phyloP scores from a whole-genome alignment of 495 filamentous ascomycete species.

The Penicillium pancosmium region DNA sequence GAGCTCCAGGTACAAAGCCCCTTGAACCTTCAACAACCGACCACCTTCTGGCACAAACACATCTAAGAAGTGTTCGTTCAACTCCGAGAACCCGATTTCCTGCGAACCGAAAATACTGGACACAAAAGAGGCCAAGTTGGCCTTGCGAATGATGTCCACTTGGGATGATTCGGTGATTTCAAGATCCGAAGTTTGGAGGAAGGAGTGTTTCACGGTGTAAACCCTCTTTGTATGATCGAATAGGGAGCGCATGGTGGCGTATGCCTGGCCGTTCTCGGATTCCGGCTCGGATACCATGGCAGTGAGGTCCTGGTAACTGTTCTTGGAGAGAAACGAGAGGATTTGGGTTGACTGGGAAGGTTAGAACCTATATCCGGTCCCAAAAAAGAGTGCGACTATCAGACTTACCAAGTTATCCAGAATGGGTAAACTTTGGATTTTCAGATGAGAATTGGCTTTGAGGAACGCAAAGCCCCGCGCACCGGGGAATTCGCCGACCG shows the following conservation, averaged over 20 bases:
- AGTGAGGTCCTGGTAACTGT: constrained; percentile 71
- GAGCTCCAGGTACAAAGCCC: constrained; percentile 74
- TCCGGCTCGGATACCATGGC: constrained; percentile 71
- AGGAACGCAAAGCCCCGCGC: constrained; percentile 46
- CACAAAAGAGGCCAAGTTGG: constrained; percentile 85
- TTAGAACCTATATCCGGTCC: neutral
- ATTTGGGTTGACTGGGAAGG: constrained; percentile 67
- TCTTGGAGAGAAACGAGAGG: constrained; percentile 67
- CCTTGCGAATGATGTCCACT: constrained; percentile 76
- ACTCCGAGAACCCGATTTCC: constrained; percentile 78
- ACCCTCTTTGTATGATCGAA: constrained; percentile 82
- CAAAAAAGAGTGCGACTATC: neutral
- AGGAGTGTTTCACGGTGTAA: constrained; percentile 69
- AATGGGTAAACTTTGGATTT: constrained; percentile 70
- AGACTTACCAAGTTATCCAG: constrained; percentile 68
- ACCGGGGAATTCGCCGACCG: constrained; percentile 32
- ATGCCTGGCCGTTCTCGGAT: constrained; percentile 79
- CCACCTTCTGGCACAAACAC: constrained; percentile 80
- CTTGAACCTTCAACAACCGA: constrained; percentile 70
- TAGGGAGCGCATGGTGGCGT: constrained; percentile 73
- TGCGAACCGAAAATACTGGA: constrained; percentile 80
- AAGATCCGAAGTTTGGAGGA: constrained; percentile 72
- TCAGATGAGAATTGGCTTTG: constrained; percentile 61
- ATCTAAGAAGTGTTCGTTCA: constrained; percentile 82
- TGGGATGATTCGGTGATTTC: constrained; percentile 69